Conservation (phyloP, 208 protist species). For the Trypanosoma lewisi region DNA sequence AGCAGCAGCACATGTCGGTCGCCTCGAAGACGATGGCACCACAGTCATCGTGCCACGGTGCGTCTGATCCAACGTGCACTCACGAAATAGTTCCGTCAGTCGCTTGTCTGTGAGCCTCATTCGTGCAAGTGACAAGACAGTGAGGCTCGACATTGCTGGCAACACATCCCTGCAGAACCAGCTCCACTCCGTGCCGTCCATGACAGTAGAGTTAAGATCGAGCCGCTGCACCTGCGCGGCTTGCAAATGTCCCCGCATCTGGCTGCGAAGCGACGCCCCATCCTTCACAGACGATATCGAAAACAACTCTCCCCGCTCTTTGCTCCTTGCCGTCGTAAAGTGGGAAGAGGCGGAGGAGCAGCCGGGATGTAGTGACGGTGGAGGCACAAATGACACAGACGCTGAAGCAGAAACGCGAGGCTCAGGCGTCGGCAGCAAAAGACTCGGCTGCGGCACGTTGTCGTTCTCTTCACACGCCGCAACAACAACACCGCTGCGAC, state of each 20-base stretch:
- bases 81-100: constrained; percentile 44
- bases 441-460: constrained; percentile 9
- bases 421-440: constrained; percentile 7
- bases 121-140: constrained; percentile 42
- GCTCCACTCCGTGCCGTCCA: constrained; percentile 53
- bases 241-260: constrained; percentile 5
- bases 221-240: constrained; percentile 29
- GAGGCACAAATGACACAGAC: background rate
- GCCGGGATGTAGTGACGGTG: too few species aligned
- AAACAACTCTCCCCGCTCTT: background rate
- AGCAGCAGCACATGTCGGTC: background rate
- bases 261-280: constrained; percentile 8
- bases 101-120: constrained; percentile 58
- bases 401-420: constrained; percentile 2
- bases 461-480: background rate
- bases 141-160: constrained; percentile 46
- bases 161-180: constrained; percentile 64
- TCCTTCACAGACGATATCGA: background rate
- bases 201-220: constrained; percentile 48
- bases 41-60: background rate
- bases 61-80: constrained; percentile 18
- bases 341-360: background rate
- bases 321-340: background rate
- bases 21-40: background rate
- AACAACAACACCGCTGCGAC: background rate